Percentiles rank a stretch among this genome's conserved stretches.
These are phyloP conservation scores for Backusella tuberculispora DNA, from an alignment of 192 early-diverging fungal genomes.

Conservation along the genomic window DNA sequence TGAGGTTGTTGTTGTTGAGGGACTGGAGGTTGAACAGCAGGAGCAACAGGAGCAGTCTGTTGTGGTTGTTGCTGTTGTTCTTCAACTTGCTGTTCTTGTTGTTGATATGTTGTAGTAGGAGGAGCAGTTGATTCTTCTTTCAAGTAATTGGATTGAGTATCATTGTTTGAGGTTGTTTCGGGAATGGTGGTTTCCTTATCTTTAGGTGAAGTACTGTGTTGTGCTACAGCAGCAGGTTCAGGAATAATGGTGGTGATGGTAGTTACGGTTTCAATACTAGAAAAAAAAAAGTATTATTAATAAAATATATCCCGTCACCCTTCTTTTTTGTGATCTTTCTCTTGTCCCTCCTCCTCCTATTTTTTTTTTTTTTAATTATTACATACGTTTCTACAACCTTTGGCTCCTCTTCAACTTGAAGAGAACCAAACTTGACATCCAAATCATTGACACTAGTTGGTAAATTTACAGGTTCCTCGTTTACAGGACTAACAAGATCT, in stretches of 20 bases:
- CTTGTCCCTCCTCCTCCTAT: neutral
- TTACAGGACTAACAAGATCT: conserved; percentile 2
- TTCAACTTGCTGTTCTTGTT: neutral
- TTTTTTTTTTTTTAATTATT: neutral
- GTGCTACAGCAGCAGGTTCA: neutral
- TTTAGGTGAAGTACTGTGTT: neutral
- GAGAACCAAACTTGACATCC: conserved; percentile 84
- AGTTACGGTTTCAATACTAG: neutral
- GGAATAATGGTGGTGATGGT: neutral
- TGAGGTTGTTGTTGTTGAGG: conserved; percentile 31
- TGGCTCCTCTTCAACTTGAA: conserved; percentile 63
- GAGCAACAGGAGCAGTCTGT: neutral
- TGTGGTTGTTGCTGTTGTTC: conserved; percentile 1
- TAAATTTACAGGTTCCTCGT: conserved; percentile 85
- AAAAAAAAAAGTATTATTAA: neutral
- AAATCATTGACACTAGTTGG: conserved; percentile 63
- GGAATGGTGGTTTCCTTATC: neutral
- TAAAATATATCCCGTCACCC: no score
- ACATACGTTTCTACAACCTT: conserved; percentile 36
- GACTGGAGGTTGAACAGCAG: neutral
- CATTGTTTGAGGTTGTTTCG: conserved; percentile 2
- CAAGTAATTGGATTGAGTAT: neutral
- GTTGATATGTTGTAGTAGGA: neutral
- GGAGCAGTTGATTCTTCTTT: neutral
- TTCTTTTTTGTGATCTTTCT: no score